phyloP scores from a whole-genome alignment of 345 rosid genomes.

The Dovyalis caffra region DNA sequence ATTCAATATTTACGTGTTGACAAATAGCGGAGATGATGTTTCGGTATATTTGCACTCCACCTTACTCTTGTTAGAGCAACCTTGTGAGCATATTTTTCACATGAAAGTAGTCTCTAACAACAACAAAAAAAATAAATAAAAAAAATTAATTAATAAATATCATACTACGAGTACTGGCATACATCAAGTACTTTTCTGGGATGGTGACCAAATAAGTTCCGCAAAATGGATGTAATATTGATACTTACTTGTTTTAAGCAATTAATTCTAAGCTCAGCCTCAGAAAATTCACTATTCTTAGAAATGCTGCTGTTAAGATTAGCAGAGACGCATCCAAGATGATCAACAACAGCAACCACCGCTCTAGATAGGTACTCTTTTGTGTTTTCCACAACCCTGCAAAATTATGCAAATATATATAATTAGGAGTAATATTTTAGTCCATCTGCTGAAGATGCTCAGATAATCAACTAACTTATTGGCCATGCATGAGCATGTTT shows the following conservation, averaged over 20 bases:
- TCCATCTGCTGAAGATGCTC: too few species aligned
- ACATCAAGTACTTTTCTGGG: too few species aligned
- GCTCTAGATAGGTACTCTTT: slow-evolving; percentile 64
- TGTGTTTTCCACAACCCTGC: slow-evolving; percentile 59
- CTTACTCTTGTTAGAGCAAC: slow-evolving; percentile 40
- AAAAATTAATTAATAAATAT: not conserved
- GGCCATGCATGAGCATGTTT: too few species aligned
- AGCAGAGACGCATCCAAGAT: slow-evolving; percentile 59
- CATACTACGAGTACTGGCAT: too few species aligned
- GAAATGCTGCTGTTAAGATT: slow-evolving; percentile 42
- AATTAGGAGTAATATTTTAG: too few species aligned
- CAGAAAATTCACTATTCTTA: slow-evolving; percentile 30
- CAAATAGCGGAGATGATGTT: slow-evolving; percentile 46
- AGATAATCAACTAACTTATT: not conserved
- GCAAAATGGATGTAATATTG: not conserved
- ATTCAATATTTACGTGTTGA: slow-evolving; percentile 29
- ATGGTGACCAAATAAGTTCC: not conserved
- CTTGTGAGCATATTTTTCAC: slow-evolving; percentile 40
- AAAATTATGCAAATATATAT: not conserved
- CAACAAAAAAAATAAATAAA: not conserved
- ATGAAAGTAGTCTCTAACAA: slow-evolving; percentile 47
- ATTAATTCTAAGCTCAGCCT: slow-evolving; percentile 51
- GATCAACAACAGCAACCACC: slow-evolving; percentile 63
- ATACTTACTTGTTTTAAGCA: slow-evolving; percentile 54
- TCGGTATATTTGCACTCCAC: slow-evolving; percentile 46